Base-by-base conservation (phyloP, 257 asterid species). In the Capsicum baccatum region DNA sequence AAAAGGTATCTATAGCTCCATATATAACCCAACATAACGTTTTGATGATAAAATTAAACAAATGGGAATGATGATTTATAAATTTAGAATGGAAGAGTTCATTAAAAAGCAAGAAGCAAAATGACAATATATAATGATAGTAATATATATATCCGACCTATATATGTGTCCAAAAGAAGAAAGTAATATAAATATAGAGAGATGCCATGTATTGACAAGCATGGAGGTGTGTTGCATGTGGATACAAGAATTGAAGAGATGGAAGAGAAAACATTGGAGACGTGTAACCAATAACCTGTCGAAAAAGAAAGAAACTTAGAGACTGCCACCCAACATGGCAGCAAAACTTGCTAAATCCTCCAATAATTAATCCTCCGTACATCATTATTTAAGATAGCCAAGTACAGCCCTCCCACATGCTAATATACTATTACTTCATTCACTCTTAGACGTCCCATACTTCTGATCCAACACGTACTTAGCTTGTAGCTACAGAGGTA, bases 371-470 rank as follows among this genome's bases (percentile, higher is more conserved):
- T 47, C 70, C 59, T 87, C 87, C 91, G 90, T 88, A 88, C 91
- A 42, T 39, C 6, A 15, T 90, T 85, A 80, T 88, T 87, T 88
- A 88, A 86, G 85, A 70, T 71, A 79, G 83, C 47, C 11, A 4
- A 57, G 9, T 66, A 12, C 86, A 44, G 54, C 9, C 80, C 84
- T 73, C 80, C 66, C 92, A 88, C 92, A 85, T 91, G 94, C 80
- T 12, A 73, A 73, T 48, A 73, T 48, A 67, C 82, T 74, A 7
- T 81, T 8, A 85, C 33, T 39, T 39, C 3, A 4, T 44, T 9
- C 54, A 88, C 90, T 86, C 85, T 86, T 90, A 89, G 84, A 79
- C 80, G 59, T 50, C 1, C 6, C 55, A 47, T 11, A 12, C 8
- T 83, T 44, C 57, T 5, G 12, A 66, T 33, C 2, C 47, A 26